A percentile compares a stretch with the other conserved stretches of the same genome.
These are phyloP conservation scores for Ceratobasidium sp. DNA, from an alignment of 1,284 basidiomycete genomes.

Conservation along the genomic window DNA sequence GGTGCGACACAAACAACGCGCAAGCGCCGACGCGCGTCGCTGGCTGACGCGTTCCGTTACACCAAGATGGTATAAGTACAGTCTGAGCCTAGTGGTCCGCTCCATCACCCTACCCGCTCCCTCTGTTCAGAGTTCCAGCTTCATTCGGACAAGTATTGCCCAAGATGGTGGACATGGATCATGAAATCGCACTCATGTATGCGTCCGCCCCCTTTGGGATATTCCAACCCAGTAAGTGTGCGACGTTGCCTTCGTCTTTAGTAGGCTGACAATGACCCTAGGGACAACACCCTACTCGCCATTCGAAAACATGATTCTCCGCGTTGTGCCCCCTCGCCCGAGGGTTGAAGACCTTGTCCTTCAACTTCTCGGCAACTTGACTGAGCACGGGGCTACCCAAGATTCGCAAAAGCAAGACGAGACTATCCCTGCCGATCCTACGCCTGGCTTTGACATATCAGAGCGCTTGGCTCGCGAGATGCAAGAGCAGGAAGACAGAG, in stretches of 20 bases:
- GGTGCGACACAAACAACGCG: slow-evolving; percentile 14
- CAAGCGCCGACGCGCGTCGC: slow-evolving; percentile 44
- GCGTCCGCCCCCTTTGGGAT: slow-evolving; percentile 21
- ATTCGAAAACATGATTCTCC: slow-evolving; percentile 19
- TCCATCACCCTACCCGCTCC: background rate
- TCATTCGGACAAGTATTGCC: background rate
- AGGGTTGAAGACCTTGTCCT: slow-evolving; percentile 24
- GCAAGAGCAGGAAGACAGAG: slow-evolving; percentile 31
- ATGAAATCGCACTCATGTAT: slow-evolving; percentile 39
- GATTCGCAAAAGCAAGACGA: background rate
- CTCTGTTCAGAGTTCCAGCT: background rate
- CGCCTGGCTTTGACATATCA: slow-evolving; percentile 26
- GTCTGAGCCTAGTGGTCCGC: background rate
- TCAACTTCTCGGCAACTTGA: slow-evolving; percentile 1
- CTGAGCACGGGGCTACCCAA: background rate
- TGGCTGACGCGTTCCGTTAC: slow-evolving; percentile 36
- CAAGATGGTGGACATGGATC: slow-evolving; percentile 21
- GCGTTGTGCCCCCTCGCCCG: slow-evolving; percentile 25
- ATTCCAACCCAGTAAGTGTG: slow-evolving; percentile 20
- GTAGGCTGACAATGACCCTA: background rate
- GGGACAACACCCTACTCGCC: slow-evolving; percentile 17
- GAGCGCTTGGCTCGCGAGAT: slow-evolving; percentile 42
- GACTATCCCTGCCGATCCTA: background rate
- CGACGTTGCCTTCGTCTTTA: too few relatives aligned
- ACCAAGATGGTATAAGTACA: slow-evolving; percentile 19